Conservation (phyloP, 257 asterid genomes). For the Solanum chilense region DNA sequence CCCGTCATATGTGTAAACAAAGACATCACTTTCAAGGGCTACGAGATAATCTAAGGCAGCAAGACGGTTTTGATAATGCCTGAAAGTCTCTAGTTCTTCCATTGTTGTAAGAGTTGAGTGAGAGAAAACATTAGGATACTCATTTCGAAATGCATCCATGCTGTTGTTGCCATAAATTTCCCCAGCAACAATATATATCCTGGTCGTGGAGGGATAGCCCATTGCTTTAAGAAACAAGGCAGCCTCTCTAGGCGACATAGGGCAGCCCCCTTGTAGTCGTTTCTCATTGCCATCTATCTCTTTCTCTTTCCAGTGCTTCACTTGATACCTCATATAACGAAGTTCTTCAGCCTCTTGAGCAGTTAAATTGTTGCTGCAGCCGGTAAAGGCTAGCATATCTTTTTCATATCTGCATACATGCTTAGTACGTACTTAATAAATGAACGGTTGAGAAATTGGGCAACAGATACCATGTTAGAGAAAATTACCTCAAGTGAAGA, state of each 20-base stretch:
- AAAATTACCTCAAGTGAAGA: constrained; percentile 50
- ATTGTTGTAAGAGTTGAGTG: constrained; percentile 46
- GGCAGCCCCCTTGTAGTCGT: constrained; percentile 47
- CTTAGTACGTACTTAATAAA: neutral
- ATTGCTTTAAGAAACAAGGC: constrained; percentile 59
- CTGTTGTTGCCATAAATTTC: constrained; percentile 39
- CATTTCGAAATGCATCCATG: constrained; percentile 33
- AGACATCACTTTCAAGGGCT: constrained; percentile 54
- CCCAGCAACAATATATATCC: constrained; percentile 59
- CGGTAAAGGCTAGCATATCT: constrained; percentile 76
- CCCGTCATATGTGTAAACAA: constrained; percentile 59
- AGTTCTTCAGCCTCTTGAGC: constrained; percentile 38
- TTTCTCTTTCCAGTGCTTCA: constrained; percentile 57
- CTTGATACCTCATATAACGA: constrained; percentile 34
- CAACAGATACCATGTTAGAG: neutral
- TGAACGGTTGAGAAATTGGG: neutral
- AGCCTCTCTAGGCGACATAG: constrained; percentile 66
- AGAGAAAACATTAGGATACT: constrained; percentile 40
- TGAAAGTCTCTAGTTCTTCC: constrained; percentile 32
- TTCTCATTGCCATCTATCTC: constrained; percentile 31
- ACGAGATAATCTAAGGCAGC: constrained; percentile 59
- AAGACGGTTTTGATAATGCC: constrained; percentile 46
- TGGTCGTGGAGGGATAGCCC: constrained; percentile 46
- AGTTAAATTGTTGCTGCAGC: constrained; percentile 52
- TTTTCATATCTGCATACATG: constrained; percentile 42